phyloP scores from a whole-genome alignment of 768 basidiomycete species.

The Amanita rubescens region DNA sequence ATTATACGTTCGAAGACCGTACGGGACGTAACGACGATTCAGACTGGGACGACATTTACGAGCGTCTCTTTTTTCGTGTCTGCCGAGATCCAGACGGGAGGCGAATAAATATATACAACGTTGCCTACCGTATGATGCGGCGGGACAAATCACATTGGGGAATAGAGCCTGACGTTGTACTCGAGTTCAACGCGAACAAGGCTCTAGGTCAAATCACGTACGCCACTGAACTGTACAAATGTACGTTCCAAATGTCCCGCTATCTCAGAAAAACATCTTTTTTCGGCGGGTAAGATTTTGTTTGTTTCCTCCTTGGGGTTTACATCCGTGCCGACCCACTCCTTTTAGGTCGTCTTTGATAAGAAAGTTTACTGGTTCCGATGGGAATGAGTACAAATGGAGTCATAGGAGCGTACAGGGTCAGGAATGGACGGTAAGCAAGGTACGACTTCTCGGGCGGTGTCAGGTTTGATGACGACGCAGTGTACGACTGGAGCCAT shows the following conservation, averaged over 20 bases:
- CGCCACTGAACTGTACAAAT: conserved; percentile 29
- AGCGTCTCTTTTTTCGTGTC: conserved; percentile 64
- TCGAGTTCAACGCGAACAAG: conserved; percentile 54
- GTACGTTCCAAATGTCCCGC: conserved; percentile 50
- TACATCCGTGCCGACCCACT: conserved; percentile 1
- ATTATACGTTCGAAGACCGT: conserved; percentile 62
- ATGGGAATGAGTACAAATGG: conserved; percentile 70
- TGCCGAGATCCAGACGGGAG: conserved; percentile 33
- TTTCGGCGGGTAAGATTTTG: conserved; percentile 52
- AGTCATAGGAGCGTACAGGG: conserved; percentile 42
- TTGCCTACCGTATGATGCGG: conserved; percentile 57
- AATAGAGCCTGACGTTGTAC: conserved; percentile 44
- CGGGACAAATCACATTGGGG: conserved; percentile 46
- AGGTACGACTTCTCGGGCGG: not conserved
- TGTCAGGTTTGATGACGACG: too few relatives aligned
- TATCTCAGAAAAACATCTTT: conserved; percentile 59
- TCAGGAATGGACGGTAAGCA: conserved; percentile 72
- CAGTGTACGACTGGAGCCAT: conserved; percentile 52
- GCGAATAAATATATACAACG: conserved; percentile 54
- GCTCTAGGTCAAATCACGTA: conserved; percentile 57
- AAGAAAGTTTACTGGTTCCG: conserved; percentile 60
- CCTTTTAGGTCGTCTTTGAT: conserved; percentile 45
- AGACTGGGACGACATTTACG: conserved; percentile 76
- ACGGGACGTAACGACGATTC: conserved; percentile 46
- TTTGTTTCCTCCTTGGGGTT: not conserved